Evolutionary conservation across 2,329 filamentous ascomycete genomes (phyloP).

Genomic region (Pseudopyricularia javanii): DNA sequence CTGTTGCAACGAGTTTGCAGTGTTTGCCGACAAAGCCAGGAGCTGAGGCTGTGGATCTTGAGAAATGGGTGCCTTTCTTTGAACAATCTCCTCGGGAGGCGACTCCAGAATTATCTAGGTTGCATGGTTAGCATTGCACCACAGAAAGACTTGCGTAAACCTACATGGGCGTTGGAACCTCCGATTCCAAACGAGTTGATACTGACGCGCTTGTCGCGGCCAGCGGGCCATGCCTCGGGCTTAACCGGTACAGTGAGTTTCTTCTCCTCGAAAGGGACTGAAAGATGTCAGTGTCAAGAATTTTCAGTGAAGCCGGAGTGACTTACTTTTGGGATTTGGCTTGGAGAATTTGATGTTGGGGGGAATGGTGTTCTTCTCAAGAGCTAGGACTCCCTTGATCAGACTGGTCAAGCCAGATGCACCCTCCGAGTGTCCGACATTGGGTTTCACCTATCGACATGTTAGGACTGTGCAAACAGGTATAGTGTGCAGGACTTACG

Average conservation of each 20-base stretch:
- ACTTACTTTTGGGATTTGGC: conserved; percentile 13
- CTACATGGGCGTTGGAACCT: conserved; percentile 14
- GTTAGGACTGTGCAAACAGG: neutral
- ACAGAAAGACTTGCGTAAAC: conserved; percentile 13
- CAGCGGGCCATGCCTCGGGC: conserved; percentile 7
- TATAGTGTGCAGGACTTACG: neutral
- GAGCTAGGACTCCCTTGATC: conserved; percentile 12
- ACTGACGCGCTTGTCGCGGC: neutral
- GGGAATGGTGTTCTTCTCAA: conserved; percentile 11
- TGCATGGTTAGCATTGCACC: neutral
- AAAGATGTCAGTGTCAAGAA: too few relatives aligned
- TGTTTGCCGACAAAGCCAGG: neutral
- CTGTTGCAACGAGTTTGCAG: neutral
- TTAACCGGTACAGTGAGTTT: too few relatives aligned
- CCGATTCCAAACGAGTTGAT: conserved; percentile 16
- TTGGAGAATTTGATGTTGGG: conserved; percentile 8
- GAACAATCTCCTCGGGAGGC: neutral
- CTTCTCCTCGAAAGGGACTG: conserved; percentile 10
- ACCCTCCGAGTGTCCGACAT: conserved; percentile 34
- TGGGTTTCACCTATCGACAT: neutral
- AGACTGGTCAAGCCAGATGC: conserved; percentile 20
- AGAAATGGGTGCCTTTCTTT: too few relatives aligned
- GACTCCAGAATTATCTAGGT: too few relatives aligned
- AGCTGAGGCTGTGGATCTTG: neutral
- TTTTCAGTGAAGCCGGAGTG: conserved; percentile 12